phyloP scores from a whole-genome alignment of 306 rosid genomes.

The Fagus crenata region DNA sequence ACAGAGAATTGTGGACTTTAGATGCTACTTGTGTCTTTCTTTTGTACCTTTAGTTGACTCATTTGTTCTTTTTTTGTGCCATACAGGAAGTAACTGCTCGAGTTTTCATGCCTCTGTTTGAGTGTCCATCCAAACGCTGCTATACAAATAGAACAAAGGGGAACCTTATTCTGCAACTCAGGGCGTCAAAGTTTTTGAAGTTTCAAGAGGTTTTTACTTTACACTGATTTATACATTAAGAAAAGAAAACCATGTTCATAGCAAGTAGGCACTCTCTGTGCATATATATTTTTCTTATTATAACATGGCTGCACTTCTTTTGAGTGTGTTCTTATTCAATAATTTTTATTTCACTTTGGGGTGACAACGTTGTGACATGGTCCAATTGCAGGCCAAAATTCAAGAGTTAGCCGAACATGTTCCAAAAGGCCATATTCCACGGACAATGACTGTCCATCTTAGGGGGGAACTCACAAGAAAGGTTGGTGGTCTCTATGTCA shows the following conservation, averaged over 20 bases:
- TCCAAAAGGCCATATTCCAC: constrained; percentile 97
- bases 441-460: constrained; percentile 93
- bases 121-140: constrained; percentile 92
- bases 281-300: neutral
- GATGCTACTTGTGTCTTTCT: constrained; percentile 10
- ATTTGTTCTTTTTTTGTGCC: constrained; percentile 20
- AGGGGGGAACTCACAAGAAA: constrained; percentile 98
- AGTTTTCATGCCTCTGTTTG: constrained; percentile 85
- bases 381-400: constrained; percentile 84
- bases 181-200: constrained; percentile 96
- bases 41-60: constrained; percentile 24
- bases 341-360: constrained; percentile 7
- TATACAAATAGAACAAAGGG: constrained; percentile 62
- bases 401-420: constrained; percentile 97
- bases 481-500: constrained; percentile 49
- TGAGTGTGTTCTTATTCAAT: constrained; percentile 2
- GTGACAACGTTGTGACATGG: constrained; percentile 15
- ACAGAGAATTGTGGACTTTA: constrained; percentile 6
- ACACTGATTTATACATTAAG: constrained; percentile 20
- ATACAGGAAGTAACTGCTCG: constrained; percentile 96
- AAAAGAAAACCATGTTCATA: neutral
- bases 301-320: constrained; percentile 19
- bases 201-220: constrained; percentile 78
- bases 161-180: constrained; percentile 81
- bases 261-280: constrained; percentile 13